Evolutionary conservation across 768 basidiomycete genomes (phyloP).

Genomic region (Tephrocybe rancida): DNA sequence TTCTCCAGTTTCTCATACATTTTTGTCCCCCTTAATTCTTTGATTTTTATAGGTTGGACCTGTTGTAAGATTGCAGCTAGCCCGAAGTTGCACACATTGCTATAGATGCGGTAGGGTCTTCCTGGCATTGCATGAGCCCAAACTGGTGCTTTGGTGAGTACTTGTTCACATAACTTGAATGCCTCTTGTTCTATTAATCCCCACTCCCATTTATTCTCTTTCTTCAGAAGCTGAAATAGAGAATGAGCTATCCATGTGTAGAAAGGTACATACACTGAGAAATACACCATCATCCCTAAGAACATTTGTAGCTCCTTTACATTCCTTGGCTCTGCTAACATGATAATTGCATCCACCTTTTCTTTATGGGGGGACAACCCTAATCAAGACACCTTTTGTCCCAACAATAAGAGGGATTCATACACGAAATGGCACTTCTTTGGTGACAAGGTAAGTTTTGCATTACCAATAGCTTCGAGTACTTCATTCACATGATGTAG

Average conservation of each 20-base stretch:
- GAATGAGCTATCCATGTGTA: too few species aligned
- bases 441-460: conserved; percentile 34
- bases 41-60: conserved; percentile 29
- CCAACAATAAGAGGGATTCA: conserved; percentile 34
- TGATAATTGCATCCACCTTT: too few species aligned
- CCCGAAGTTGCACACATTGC: conserved; percentile 21
- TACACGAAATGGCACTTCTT: conserved; percentile 36
- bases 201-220: too few species aligned
- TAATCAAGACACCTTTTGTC: conserved; percentile 39
- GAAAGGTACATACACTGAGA: too few species aligned
- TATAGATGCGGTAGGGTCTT: conserved; percentile 28
- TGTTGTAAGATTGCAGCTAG: conserved; percentile 35
- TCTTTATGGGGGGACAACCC: too few species aligned
- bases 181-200: too few species aligned
- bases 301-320: background rate
- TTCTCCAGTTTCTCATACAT: conserved; percentile 25
- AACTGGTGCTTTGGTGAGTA: conserved; percentile 33
- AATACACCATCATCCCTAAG: too few species aligned
- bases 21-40: conserved; percentile 29
- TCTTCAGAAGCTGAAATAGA: too few species aligned
- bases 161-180: conserved; percentile 28
- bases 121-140: conserved; percentile 28
- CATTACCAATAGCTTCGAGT: conserved; percentile 19
- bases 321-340: too few species aligned
- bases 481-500: conserved; percentile 19